Conservation (phyloP, 257 asterid species). For the Przewalskia tangutica region DNA sequence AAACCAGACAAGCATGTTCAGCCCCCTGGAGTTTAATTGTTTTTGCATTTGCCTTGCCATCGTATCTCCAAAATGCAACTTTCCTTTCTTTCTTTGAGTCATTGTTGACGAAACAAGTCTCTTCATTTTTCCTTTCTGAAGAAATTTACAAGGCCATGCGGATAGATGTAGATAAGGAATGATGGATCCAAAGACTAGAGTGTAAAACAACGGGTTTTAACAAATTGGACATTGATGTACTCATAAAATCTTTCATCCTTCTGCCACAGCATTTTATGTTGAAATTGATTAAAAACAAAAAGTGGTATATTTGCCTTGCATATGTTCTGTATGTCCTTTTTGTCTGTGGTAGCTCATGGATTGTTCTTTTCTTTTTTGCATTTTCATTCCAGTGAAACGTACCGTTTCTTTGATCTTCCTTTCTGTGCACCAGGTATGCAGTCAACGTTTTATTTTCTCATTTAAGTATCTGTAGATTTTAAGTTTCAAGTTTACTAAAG, state of each 20-base stretch:
- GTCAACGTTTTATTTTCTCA: not conserved
- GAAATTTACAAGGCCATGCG: not conserved
- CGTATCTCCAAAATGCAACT: not conserved
- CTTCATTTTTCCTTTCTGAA: not conserved
- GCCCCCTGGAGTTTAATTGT: not conserved
- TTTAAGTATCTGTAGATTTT: not conserved
- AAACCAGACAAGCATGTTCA: not conserved
- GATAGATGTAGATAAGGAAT: not conserved
- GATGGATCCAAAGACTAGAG: not conserved
- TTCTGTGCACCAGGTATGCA: constrained; percentile 56
- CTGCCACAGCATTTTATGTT: not conserved
- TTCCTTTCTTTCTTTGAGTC: not conserved
- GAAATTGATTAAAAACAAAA: not conserved
- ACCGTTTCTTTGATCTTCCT: constrained; percentile 65
- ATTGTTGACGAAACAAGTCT: not conserved
- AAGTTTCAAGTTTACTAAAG: not conserved
- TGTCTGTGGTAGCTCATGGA: not conserved
- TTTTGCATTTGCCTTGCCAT: not conserved
- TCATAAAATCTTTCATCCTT: not conserved
- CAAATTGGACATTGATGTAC: not conserved
- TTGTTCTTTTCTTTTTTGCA: not conserved
- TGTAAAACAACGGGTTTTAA: not conserved
- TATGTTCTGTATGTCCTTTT: not conserved
- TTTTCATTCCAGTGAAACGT: constrained; percentile 43
- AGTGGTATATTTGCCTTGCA: not conserved